Percentiles rank a stretch among this genome's conserved stretches.
phyloP scores from a whole-genome alignment of 306 rosid species.

The Cotoneaster glaucophyllus region DNA sequence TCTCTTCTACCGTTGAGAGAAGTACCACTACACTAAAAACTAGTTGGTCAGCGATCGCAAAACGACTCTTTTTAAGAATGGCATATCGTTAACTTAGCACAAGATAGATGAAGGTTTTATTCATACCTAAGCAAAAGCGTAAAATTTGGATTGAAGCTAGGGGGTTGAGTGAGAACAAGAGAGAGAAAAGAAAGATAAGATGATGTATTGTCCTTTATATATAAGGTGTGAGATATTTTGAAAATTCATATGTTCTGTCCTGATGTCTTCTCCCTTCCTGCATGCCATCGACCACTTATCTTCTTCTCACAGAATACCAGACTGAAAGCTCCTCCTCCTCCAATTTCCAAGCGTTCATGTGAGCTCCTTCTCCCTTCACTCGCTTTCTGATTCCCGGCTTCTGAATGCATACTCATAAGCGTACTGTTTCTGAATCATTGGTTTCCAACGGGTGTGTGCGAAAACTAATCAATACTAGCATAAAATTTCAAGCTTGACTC shows the following conservation, averaged over 20 bases:
- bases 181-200: neutral
- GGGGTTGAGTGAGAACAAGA: neutral
- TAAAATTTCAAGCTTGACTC: too few relatives aligned
- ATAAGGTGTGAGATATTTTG: neutral
- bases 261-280: neutral
- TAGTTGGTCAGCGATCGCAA: too few relatives aligned
- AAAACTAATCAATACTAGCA: too few relatives aligned
- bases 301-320: neutral
- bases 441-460: neutral
- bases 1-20: too few relatives aligned
- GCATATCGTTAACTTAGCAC: too few relatives aligned
- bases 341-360: constrained; percentile 19
- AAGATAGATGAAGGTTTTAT: neutral
- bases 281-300: constrained; percentile 4
- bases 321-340: neutral
- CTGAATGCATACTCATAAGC: neutral
- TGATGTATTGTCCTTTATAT: neutral
- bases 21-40: too few relatives aligned
- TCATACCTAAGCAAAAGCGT: neutral
- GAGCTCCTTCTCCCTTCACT: neutral
- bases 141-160: neutral
- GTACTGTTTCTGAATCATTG: neutral
- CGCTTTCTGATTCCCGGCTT: neutral
- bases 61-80: too few relatives aligned
- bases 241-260: neutral